These are phyloP conservation scores for Lactarius hengduanensis DNA, from an alignment of 768 basidiomycete genomes.

Conservation along the genomic window DNA sequence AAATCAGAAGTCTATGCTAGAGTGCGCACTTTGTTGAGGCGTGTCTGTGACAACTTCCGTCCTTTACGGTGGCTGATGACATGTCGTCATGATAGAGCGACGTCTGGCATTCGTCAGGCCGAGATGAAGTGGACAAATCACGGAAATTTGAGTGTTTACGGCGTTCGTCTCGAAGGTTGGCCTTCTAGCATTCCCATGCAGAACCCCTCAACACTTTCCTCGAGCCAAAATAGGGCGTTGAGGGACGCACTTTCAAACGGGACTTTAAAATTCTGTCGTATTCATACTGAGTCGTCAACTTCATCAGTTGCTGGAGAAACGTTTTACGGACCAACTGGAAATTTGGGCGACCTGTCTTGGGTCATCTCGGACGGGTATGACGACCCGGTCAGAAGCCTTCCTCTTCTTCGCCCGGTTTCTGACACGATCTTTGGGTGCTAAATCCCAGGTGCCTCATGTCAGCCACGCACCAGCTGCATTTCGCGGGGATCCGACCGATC, in stretches of 20 bases:
- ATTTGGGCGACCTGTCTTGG: slow-evolving; percentile 25
- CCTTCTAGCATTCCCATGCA: slow-evolving; percentile 54
- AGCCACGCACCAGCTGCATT: slow-evolving; percentile 1
- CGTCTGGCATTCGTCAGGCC: slow-evolving; percentile 58
- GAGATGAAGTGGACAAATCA: slow-evolving; percentile 80
- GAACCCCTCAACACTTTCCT: slow-evolving; percentile 61
- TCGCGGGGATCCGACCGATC: slow-evolving; percentile 14
- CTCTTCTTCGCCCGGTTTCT: slow-evolving; percentile 11
- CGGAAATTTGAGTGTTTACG: slow-evolving; percentile 52
- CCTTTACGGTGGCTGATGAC: slow-evolving; percentile 13
- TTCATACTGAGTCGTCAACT: slow-evolving; percentile 9
- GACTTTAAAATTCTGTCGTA: slow-evolving; percentile 42
- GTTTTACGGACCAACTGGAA: slow-evolving; percentile 7
- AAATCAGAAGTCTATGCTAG: slow-evolving; percentile 29
- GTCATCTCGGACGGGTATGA: slow-evolving; percentile 25
- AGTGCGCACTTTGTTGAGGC: slow-evolving; percentile 25
- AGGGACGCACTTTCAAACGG: slow-evolving; percentile 51
- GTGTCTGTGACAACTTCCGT: slow-evolving; percentile 5
- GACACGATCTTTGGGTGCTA: slow-evolving; percentile 1
- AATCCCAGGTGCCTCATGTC: slow-evolving; percentile 14
- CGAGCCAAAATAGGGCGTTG: slow-evolving; percentile 52
- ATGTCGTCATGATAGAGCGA: slow-evolving; percentile 39
- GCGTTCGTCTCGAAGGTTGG: slow-evolving; percentile 64
- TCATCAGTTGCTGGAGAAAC: neutral
- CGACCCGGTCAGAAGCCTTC: slow-evolving; percentile 19